Percentiles rank a stretch among this genome's conserved stretches.
These are phyloP conservation scores for Lasiosphaeriaceae sp. DNA, from an alignment of 495 filamentous ascomycete genomes.

Conservation along the genomic window DNA sequence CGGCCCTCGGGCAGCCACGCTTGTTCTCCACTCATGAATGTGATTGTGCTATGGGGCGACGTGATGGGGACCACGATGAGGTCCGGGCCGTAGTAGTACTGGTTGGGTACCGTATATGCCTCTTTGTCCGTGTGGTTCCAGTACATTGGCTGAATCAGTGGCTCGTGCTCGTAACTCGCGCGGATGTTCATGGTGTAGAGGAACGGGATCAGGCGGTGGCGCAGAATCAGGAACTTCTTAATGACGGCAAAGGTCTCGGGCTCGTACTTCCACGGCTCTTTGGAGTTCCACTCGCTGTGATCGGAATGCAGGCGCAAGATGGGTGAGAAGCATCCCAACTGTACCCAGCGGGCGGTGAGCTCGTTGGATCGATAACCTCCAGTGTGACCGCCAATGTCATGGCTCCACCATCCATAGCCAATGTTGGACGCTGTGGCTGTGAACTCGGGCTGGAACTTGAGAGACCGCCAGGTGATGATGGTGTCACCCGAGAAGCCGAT, in stretches of 20 bases:
- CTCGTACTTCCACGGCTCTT: conserved; percentile 56
- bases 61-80: conserved; percentile 53
- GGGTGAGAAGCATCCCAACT: conserved; percentile 55
- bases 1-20: conserved; percentile 50
- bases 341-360: conserved; percentile 53
- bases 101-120: conserved; percentile 49
- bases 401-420: conserved; percentile 62
- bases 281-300: conserved; percentile 47
- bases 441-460: conserved; percentile 60
- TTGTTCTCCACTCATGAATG: conserved; percentile 34
- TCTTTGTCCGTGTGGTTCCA: conserved; percentile 50
- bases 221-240: conserved; percentile 42
- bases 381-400: conserved; percentile 60
- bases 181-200: conserved; percentile 54
- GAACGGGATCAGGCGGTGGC: conserved; percentile 54
- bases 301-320: conserved; percentile 55
- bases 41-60: conserved; percentile 34
- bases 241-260: conserved; percentile 37
- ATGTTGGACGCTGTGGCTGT: conserved; percentile 61
- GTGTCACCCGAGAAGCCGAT: conserved; percentile 60
- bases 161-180: conserved; percentile 38
- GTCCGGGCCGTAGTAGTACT: conserved; percentile 52
- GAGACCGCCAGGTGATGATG: conserved; percentile 51
- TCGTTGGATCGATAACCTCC: conserved; percentile 50
- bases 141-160: conserved; percentile 56